Percentiles rank a stretch among this genome's conserved stretches.
phyloP scores from a whole-genome alignment of 441 rosid genomes.

The Syzygium malaccense region DNA sequence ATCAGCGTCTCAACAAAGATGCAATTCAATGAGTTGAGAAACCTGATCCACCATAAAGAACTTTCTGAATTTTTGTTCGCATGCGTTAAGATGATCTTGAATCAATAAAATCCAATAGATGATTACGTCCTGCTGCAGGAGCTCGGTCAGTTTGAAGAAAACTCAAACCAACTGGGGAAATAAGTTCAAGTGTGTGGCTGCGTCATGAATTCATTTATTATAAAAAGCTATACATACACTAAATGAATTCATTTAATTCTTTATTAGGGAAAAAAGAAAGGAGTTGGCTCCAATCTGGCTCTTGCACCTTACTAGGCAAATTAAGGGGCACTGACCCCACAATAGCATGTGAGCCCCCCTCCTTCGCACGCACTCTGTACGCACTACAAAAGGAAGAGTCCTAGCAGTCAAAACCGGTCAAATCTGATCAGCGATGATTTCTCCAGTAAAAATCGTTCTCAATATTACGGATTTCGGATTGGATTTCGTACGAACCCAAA shows the following conservation, averaged over 20 bases:
- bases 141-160: too few relatives aligned
- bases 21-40: too few relatives aligned
- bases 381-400: not conserved
- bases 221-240: too few relatives aligned
- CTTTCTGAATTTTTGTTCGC: too few relatives aligned
- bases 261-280: not conserved
- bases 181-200: too few relatives aligned
- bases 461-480: too few relatives aligned
- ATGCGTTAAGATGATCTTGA: not conserved
- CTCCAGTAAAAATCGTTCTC: not conserved
- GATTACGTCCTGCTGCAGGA: too few relatives aligned
- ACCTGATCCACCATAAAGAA: fast-evolving
- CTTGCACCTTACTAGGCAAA: not conserved
- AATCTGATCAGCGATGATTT: not conserved
- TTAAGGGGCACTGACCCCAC: not conserved
- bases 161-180: too few relatives aligned
- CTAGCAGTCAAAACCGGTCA: not conserved
- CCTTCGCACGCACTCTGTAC: not conserved
- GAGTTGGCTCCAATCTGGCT: not conserved
- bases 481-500: not conserved
- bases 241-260: too few relatives aligned
- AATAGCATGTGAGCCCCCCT: not conserved
- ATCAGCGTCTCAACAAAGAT: not conserved
- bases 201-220: too few relatives aligned
- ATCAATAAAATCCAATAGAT: too few relatives aligned